These are phyloP conservation scores for Suillus paluster DNA, from an alignment of 768 basidiomycete genomes.

Conservation along the genomic window DNA sequence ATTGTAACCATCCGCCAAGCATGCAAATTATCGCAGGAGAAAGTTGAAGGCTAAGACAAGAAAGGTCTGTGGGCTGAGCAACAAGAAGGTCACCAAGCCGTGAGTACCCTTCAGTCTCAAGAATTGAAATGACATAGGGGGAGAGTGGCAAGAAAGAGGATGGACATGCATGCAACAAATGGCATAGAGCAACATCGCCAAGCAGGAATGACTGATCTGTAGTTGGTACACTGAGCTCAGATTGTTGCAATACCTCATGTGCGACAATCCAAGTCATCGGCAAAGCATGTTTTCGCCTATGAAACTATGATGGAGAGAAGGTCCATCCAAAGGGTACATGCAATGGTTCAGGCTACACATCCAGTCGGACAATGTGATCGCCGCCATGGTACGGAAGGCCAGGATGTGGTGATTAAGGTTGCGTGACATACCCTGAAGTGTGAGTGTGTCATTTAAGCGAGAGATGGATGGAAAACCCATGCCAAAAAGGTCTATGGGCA, in stretches of 20 bases:
- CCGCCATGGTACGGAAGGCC: slow-evolving; percentile 16
- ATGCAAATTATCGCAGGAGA: background rate
- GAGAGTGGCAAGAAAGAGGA: background rate
- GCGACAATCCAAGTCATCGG: background rate
- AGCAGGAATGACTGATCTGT: background rate
- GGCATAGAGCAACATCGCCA: background rate
- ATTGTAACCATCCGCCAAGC: too few species aligned
- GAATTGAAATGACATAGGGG: background rate
- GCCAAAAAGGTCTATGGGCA: background rate
- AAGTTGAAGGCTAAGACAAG: background rate
- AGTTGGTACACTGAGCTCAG: background rate
- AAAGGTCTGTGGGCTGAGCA: background rate
- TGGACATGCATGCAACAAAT: background rate
- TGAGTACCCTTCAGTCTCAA: background rate
- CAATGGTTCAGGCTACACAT: slow-evolving; percentile 1
- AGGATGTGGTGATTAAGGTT: slow-evolving; percentile 32
- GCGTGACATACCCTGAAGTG: slow-evolving; percentile 20
- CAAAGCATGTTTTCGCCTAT: background rate
- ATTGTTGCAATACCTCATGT: background rate
- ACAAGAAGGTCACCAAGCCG: background rate
- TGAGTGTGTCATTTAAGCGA: slow-evolving; percentile 21
- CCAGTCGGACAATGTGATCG: slow-evolving; percentile 19
- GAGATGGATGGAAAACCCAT: background rate
- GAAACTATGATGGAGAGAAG: background rate
- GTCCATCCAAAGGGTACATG: background rate